A percentile compares a stretch with the other conserved stretches of the same genome.
phyloP scores from a whole-genome alignment of 352 stramenopile species.

The Albugo candida region DNA sequence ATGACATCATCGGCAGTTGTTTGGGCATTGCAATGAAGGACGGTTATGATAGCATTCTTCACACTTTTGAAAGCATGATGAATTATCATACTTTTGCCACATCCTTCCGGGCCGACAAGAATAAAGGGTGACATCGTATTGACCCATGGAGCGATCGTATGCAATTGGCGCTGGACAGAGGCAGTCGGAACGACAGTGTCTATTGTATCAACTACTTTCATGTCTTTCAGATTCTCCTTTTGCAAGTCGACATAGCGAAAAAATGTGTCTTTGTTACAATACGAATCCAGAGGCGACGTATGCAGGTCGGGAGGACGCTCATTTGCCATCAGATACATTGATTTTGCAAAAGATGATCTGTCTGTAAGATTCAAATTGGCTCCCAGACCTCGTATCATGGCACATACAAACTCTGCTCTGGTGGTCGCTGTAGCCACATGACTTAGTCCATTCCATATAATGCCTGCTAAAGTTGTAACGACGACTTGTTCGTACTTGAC shows the following conservation, averaged over 20 bases:
- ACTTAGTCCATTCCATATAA: slow-evolving; percentile 82
- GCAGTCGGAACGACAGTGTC: slow-evolving; percentile 42
- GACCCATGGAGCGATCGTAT: slow-evolving; percentile 82
- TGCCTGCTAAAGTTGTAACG: slow-evolving; percentile 86
- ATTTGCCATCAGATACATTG: slow-evolving; percentile 82
- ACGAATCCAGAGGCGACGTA: slow-evolving; percentile 77
- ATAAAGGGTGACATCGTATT: slow-evolving; percentile 88
- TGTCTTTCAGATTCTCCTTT: slow-evolving; percentile 56
- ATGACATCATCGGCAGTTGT: slow-evolving; percentile 89
- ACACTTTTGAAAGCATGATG: slow-evolving; percentile 72
- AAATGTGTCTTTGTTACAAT: slow-evolving; percentile 46
- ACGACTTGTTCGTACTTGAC: slow-evolving; percentile 75
- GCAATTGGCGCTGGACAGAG: slow-evolving; percentile 72
- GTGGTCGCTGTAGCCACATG: slow-evolving; percentile 63
- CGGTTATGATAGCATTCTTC: slow-evolving; percentile 55
- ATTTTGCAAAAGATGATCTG: slow-evolving; percentile 73
- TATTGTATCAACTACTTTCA: no score
- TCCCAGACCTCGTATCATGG: slow-evolving; percentile 82
- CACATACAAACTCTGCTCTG: slow-evolving; percentile 77
- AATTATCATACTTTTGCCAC: slow-evolving; percentile 90
- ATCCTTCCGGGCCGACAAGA: slow-evolving; percentile 85
- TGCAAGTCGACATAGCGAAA: slow-evolving; percentile 55
- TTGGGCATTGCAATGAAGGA: slow-evolving; percentile 88
- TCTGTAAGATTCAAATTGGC: slow-evolving; percentile 74
- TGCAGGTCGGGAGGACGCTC: slow-evolving; percentile 80